Evolutionary conservation across 2,329 filamentous ascomycete genomes (phyloP).

Genomic region (Mollisia scopiformis): DNA sequence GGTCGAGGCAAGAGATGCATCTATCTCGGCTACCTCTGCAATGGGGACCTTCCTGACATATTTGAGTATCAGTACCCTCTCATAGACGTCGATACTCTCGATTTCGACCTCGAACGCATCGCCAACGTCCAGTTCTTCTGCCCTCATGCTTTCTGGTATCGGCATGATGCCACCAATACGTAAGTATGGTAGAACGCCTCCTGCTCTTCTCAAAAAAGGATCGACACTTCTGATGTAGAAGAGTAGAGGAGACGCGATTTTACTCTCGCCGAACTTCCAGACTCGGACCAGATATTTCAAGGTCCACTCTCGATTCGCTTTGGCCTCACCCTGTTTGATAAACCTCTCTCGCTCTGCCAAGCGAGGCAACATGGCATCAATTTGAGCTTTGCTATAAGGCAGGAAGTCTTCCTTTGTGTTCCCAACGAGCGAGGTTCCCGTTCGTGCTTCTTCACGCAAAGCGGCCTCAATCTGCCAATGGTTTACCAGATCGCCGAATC

Average conservation of each 20-base stretch:
- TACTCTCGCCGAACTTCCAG: slow-evolving; percentile 55
- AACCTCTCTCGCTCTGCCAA: slow-evolving; percentile 32
- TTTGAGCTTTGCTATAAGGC: slow-evolving; percentile 31
- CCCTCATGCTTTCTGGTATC: slow-evolving; percentile 10
- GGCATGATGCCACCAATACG: slow-evolving; percentile 15
- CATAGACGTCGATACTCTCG: slow-evolving; percentile 54
- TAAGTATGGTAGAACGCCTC: slow-evolving; percentile 8
- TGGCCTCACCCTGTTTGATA: slow-evolving; percentile 16
- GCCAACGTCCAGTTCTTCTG: slow-evolving; percentile 47
- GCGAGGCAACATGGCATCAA: slow-evolving; percentile 33
- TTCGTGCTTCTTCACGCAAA: slow-evolving; percentile 48
- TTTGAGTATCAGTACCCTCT: slow-evolving; percentile 40
- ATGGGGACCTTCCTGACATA: background rate
- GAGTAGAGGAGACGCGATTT: slow-evolving; percentile 49
- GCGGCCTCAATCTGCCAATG: slow-evolving; percentile 70
- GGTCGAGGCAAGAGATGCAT: background rate
- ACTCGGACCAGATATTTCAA: slow-evolving; percentile 62
- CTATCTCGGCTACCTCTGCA: background rate
- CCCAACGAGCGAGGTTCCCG: slow-evolving; percentile 40
- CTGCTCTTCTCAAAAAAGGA: background rate
- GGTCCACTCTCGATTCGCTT: slow-evolving; percentile 53
- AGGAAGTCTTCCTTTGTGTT: slow-evolving; percentile 35
- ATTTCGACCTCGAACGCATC: slow-evolving; percentile 61
- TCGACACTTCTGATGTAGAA: slow-evolving; percentile 23
- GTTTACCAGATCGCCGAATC: slow-evolving; percentile 63